These are phyloP conservation scores for Sarocladium kiliense DNA, from an alignment of 2,329 filamentous ascomycete genomes.

Conservation along the genomic window DNA sequence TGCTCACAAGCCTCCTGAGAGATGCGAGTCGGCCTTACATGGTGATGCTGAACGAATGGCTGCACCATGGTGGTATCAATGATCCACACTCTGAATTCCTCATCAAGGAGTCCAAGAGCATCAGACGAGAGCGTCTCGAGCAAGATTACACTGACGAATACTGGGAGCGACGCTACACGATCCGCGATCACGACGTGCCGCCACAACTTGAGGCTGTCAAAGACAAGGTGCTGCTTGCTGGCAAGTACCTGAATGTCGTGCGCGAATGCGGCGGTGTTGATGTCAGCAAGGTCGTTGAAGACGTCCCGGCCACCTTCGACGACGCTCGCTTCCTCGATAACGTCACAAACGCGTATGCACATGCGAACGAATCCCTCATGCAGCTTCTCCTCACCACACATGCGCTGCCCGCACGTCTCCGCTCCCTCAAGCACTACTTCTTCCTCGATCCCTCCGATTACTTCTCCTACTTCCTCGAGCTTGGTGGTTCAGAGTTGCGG, in stretches of 20 bases:
- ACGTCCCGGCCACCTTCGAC: slow-evolving; percentile 89
- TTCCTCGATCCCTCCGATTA: slow-evolving; percentile 98
- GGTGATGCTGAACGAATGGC: slow-evolving; percentile 97
- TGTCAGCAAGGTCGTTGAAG: slow-evolving; percentile 78
- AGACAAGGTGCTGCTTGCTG: slow-evolving; percentile 89
- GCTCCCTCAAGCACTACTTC: slow-evolving; percentile 97
- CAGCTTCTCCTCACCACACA: slow-evolving; percentile 89
- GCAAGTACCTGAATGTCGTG: slow-evolving; percentile 97
- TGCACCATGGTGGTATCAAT: slow-evolving; percentile 91
- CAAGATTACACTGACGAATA: slow-evolving; percentile 99
- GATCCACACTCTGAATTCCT: slow-evolving; percentile 93
- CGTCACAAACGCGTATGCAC: slow-evolving; percentile 89
- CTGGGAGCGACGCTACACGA: slow-evolving; percentile 96
- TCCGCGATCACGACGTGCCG: slow-evolving; percentile 85
- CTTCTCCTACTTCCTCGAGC: slow-evolving; percentile 95
- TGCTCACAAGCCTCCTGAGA: slow-evolving; percentile 76
- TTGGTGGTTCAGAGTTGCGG: slow-evolving; percentile 81
- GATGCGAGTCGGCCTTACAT: slow-evolving; percentile 94
- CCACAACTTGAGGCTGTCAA: slow-evolving; percentile 87
- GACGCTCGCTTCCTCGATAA: slow-evolving; percentile 91
- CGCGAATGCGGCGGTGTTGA: slow-evolving; percentile 95
- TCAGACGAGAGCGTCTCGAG: slow-evolving; percentile 82
- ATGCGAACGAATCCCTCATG: slow-evolving; percentile 91
- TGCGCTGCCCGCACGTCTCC: slow-evolving; percentile 77
- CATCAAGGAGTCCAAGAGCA: slow-evolving; percentile 93